A percentile compares a stretch with the other conserved stretches of the same genome.
phyloP scores from a whole-genome alignment of 1,284 basidiomycete genomes.

The Paramarasmius palmivorus region DNA sequence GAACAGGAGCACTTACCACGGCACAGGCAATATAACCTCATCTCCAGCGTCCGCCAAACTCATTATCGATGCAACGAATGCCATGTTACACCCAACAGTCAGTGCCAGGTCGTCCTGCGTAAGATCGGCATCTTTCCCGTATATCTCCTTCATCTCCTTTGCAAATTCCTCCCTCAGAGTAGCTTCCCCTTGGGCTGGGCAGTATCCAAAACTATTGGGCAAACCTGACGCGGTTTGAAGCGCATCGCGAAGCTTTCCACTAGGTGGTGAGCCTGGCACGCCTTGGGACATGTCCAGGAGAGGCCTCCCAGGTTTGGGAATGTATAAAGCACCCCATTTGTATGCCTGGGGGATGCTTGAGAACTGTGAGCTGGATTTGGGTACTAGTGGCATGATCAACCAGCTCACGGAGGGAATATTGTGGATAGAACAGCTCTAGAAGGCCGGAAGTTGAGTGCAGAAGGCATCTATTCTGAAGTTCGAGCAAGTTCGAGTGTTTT shows the following conservation, averaged over 20 bases:
- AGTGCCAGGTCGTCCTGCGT: slow-evolving; percentile 56
- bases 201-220: slow-evolving; percentile 60
- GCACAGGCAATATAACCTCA: slow-evolving; percentile 78
- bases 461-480: not conserved
- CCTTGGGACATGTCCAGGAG: slow-evolving; percentile 81
- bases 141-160: slow-evolving; percentile 65
- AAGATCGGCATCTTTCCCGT: slow-evolving; percentile 54
- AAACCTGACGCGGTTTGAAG: slow-evolving; percentile 49
- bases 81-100: slow-evolving; percentile 72
- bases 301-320: slow-evolving; percentile 41
- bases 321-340: slow-evolving; percentile 61
- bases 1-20: slow-evolving; percentile 50
- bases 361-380: not conserved
- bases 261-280: slow-evolving; percentile 70
- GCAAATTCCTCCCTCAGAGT: slow-evolving; percentile 58
- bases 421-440: slow-evolving; percentile 40
- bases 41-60: slow-evolving; percentile 72
- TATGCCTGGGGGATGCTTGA: slow-evolving; percentile 69
- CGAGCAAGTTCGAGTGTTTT: too few species aligned
- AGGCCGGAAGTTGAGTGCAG: slow-evolving; percentile 31
- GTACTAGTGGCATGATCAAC: not conserved
- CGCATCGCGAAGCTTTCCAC: slow-evolving; percentile 49
- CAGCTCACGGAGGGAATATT: slow-evolving; percentile 40
- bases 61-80: slow-evolving; percentile 67
- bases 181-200: slow-evolving; percentile 65